A percentile compares a stretch with the other conserved stretches of the same genome.
Evolutionary conservation across 192 early-diverging fungal genomes (phyloP).

Genomic region (Backusella sp.): DNA sequence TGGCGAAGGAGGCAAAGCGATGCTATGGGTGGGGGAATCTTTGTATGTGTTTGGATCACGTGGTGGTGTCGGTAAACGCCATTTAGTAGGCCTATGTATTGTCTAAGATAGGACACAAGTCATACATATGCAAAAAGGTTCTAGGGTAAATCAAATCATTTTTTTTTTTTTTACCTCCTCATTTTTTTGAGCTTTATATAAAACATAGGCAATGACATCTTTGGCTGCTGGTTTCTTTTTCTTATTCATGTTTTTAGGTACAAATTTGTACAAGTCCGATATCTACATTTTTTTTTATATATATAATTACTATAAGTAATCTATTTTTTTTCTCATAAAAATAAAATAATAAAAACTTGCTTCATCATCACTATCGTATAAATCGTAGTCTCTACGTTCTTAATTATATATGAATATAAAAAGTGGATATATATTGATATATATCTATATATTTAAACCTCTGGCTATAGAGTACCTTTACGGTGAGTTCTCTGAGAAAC

Average conservation of each 20-base stretch:
- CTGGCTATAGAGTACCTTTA: not conserved
- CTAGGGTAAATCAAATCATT: not conserved
- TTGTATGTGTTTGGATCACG: not conserved
- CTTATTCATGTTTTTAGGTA: slow-evolving; percentile 5
- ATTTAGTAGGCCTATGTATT: not conserved
- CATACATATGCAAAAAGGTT: not conserved
- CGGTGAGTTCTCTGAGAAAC: not conserved
- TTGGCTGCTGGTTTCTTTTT: not conserved
- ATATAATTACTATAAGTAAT: not conserved
- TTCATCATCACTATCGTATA: slow-evolving; percentile 12
- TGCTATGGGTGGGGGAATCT: not conserved
- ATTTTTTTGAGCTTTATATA: slow-evolving; percentile 4
- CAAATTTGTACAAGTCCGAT: not conserved
- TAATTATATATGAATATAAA: slow-evolving; percentile 9
- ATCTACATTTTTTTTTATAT: not conserved
- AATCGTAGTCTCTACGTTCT: not conserved
- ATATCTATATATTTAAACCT: not conserved
- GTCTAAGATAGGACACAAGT: not conserved
- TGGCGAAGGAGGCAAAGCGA: slow-evolving; percentile 2
- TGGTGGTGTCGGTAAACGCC: slow-evolving; percentile 21
- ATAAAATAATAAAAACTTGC: not conserved
- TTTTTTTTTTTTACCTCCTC: not conserved
- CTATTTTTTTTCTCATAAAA: not conserved
- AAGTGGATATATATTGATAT: not conserved
- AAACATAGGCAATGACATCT: slow-evolving; percentile 11